Conservation (phyloP, 345 rosid genomes). For the Moricandia moricandioides region DNA sequence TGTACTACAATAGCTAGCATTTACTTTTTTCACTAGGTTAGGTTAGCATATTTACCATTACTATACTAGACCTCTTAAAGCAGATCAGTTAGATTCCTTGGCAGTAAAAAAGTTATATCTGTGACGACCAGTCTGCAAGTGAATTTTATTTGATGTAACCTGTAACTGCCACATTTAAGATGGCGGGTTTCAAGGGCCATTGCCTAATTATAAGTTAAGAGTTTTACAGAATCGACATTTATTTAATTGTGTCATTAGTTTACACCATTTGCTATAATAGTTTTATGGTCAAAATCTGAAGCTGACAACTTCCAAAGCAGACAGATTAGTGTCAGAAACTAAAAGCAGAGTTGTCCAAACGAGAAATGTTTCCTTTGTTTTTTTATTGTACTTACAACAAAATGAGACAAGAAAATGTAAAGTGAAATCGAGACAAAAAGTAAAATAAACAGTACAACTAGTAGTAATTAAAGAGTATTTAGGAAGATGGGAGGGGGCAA, state of each 20-base stretch:
- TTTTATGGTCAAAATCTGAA: slow-evolving; percentile 31
- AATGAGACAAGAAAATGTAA: slow-evolving; percentile 15
- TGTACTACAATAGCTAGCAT: neutral
- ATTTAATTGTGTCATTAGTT: neutral
- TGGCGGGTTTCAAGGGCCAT: slow-evolving; percentile 10
- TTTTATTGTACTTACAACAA: neutral
- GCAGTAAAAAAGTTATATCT: neutral
- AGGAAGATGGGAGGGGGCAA: neutral
- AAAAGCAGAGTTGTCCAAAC: slow-evolving; percentile 30
- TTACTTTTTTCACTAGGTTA: neutral
- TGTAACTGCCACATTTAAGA: neutral
- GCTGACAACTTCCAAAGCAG: slow-evolving; percentile 32
- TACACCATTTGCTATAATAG: slow-evolving; percentile 16
- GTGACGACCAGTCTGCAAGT: neutral
- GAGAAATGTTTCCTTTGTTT: slow-evolving; percentile 19
- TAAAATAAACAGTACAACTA: neutral
- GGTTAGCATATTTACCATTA: neutral
- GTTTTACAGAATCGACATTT: neutral
- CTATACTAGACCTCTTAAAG: neutral
- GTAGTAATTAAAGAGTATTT: slow-evolving; percentile 1
- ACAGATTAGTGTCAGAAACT: slow-evolving; percentile 29
- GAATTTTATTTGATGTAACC: neutral
- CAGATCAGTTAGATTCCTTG: slow-evolving; percentile 4
- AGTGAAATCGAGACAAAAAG: slow-evolving; percentile 14
- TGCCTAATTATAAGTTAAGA: neutral